phyloP scores from a whole-genome alignment of 805 yeast genomes.

The Starmera dryadoides region DNA sequence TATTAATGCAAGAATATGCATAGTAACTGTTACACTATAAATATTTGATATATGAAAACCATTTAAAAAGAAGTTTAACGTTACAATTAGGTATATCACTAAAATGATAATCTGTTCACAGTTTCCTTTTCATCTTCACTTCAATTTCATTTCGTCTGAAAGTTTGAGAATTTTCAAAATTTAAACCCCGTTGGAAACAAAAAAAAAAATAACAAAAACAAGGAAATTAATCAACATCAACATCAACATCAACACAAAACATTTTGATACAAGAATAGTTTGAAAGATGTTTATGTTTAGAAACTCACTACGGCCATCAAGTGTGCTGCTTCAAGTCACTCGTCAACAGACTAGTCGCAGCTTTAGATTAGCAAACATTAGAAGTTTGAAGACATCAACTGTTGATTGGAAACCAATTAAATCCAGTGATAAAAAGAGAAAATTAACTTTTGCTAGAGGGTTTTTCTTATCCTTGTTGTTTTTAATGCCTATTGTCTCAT shows the following conservation, averaged over 20 bases:
- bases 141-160: background rate
- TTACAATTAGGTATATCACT: too few relatives aligned
- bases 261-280: background rate
- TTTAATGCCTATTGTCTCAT: slow-evolving; percentile 83
- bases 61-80: too few relatives aligned
- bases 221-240: background rate
- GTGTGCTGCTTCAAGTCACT: background rate
- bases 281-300: background rate
- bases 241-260: slow-evolving; percentile 3
- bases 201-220: background rate
- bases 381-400: slow-evolving; percentile 46
- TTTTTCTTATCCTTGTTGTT: slow-evolving; percentile 31
- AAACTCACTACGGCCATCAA: background rate
- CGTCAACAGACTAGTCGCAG: background rate
- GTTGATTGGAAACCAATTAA: slow-evolving; percentile 82
- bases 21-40: too few relatives aligned
- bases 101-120: too few relatives aligned
- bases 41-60: too few relatives aligned
- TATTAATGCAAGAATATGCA: too few relatives aligned
- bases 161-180: background rate
- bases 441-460: slow-evolving; percentile 20
- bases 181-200: background rate
- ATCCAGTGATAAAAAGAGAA: slow-evolving; percentile 27
- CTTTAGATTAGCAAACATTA: background rate
- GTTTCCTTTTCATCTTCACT: too few relatives aligned